Evolutionary conservation across 2,329 filamentous ascomycete genomes (phyloP), one percentile per base, ranked within the genome.

Genomic region (Epichloe baconii): DNA sequence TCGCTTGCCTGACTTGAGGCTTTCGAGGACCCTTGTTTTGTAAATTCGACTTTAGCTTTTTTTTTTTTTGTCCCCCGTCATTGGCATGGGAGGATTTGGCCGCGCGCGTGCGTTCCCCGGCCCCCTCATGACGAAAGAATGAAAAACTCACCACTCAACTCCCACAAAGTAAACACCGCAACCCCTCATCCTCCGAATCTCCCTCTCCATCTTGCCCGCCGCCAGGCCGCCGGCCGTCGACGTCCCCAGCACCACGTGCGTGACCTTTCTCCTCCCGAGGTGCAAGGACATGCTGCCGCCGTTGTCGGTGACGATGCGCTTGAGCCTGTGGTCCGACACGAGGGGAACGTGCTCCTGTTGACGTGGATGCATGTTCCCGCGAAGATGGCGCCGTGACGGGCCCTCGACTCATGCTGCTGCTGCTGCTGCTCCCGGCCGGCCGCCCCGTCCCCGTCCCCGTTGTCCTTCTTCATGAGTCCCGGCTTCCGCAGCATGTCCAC

Each of bases 261-360:
- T 95, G 57, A 95, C 87, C 48, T 76, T 78, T 38, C 81, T 77
- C 44, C 88, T 78, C 10, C 80, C 84, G 10, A 95, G 78, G 53
- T 81, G 75, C 37, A 88, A 76, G 3, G 86, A 83, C 58, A 88
- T 73, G 42, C 69, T 73, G 1, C 81, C 91, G 19, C 90, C 91
- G 62, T 95, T 80, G 52, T 81, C 74, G 5, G 77, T 79, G 38
- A 96, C 76, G 15, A 94, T 66, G 51, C 83, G 82, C 71, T 93
- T 94, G 52, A 96, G 77, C 63, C 80, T 85, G 70, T 95, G 86
- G 66, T 96, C 90, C 14, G 87, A 94, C 55, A 95, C 78, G 23
- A 80, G 67, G 1, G 89, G 53, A 82, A 77, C 2, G 88, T 95
- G 57, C 86, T 90, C 54, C 89, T 89, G 66, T 95, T 95, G 66